Conservation (phyloP, 106 monocot species). For the Allium cepa region DNA sequence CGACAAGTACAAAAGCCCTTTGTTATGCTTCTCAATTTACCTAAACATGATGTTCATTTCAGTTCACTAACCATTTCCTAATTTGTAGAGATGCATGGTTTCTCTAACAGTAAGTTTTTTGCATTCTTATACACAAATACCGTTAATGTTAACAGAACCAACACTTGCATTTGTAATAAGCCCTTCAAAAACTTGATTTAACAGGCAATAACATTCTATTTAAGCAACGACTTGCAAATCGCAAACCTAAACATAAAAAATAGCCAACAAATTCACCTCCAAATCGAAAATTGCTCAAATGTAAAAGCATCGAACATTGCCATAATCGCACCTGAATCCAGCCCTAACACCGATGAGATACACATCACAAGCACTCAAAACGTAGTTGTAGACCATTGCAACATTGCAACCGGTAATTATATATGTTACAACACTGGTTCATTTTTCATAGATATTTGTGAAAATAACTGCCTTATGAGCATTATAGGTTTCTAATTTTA, state of each 20-base stretch:
- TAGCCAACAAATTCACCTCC: slow-evolving; percentile 71
- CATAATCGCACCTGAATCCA: slow-evolving; percentile 38
- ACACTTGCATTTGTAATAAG: neutral
- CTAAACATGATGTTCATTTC: too few relatives aligned
- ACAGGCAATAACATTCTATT: slow-evolving; percentile 57
- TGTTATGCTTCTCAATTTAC: too few relatives aligned
- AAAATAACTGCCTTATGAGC: neutral
- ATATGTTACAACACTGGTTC: neutral
- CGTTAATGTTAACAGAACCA: too few relatives aligned
- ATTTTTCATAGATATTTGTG: neutral
- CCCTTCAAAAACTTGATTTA: neutral
- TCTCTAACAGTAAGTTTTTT: slow-evolving; percentile 60
- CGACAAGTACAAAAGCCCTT: neutral
- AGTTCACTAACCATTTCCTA: neutral
- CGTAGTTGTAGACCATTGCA: slow-evolving; percentile 32
- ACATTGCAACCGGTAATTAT: slow-evolving; percentile 46
- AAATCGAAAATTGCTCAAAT: slow-evolving; percentile 31
- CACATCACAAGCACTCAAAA: slow-evolving; percentile 47
- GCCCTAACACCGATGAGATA: slow-evolving; percentile 87
- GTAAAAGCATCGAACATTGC: slow-evolving; percentile 31
- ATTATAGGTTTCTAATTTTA: neutral
- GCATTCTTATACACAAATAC: neutral
- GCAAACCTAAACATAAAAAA: slow-evolving; percentile 38
- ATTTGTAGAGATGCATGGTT: slow-evolving; percentile 53
- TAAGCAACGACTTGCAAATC: slow-evolving; percentile 37